Conservation (phyloP, 2,329 filamentous ascomycete species). For the Phaeosphaeriaceae sp. region DNA sequence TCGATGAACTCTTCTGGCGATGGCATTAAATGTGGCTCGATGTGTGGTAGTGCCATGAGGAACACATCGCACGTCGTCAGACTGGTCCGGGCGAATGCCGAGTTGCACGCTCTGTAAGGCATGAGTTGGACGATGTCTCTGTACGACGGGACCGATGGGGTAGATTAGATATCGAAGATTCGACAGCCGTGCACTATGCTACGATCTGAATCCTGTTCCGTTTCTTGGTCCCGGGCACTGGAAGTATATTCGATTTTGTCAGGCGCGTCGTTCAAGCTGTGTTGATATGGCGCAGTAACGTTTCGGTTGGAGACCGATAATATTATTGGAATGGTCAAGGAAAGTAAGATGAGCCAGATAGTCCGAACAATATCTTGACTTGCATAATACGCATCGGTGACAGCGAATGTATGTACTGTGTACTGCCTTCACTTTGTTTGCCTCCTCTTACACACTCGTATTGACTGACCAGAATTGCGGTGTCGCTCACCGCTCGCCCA, state of each 20-base stretch:
- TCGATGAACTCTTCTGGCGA: slow-evolving; percentile 41
- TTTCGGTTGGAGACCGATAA: not conserved
- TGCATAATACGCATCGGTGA: slow-evolving; percentile 14
- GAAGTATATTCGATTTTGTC: no score
- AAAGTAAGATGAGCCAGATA: slow-evolving; percentile 7
- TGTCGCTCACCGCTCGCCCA: slow-evolving; percentile 24
- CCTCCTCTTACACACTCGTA: not conserved
- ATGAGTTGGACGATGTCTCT: slow-evolving; percentile 17
- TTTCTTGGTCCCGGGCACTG: no score
- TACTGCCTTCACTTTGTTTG: not conserved
- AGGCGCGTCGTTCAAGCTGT: not conserved
- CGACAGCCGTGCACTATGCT: no score
- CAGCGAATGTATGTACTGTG: not conserved
- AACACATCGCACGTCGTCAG: slow-evolving; percentile 45
- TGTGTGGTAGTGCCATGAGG: slow-evolving; percentile 36
- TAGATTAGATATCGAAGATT: not conserved
- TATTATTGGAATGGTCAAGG: not conserved
- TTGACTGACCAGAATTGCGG: slow-evolving; percentile 9
- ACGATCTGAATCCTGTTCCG: no score
- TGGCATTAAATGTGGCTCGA: slow-evolving; percentile 25
- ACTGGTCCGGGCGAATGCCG: slow-evolving; percentile 41
- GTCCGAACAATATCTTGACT: slow-evolving; percentile 6
- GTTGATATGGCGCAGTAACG: not conserved
- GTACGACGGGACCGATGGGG: not conserved
- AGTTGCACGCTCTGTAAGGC: slow-evolving; percentile 36